Evolutionary conservation across 1,139 yeast species (phyloP), one percentile per base, ranked within the genome.

Genomic region (Zygosaccharomyces pseudobailii): DNA sequence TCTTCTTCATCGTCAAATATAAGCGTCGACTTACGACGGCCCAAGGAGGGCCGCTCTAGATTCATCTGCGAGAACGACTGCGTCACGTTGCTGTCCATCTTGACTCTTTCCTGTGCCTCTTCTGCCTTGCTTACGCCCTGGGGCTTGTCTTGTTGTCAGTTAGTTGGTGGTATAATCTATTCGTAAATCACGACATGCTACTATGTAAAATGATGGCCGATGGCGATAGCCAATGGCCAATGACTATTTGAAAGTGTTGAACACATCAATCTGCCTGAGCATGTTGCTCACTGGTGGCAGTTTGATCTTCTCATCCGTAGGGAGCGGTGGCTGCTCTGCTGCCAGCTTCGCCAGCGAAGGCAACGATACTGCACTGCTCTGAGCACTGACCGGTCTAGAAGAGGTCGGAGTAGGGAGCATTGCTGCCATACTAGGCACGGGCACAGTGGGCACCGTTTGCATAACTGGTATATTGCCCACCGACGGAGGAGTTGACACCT

Each of bases 51-150:
- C 9, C 43, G 48, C 37, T 62, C 66, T 5, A 65, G 62, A 37
- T 61, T 64, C 66, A 65, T 59, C 43, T 62, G 59, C 9, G 68
- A 65, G 40, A 65, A 53, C 13, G 62, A 56, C 36, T 63, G 63
- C 21, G 59, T 57, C 35, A 65, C 36, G 36, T 46, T 44, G n/a
- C 42, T 42, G 21, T 38, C 41, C 41, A 38, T 38, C 32, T 28
- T 38, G 6, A 13, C 41, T 23, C 24, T 38, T 17, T 19, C 9
- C 34, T 27, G 13, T 19, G 19, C 10, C 21, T 24, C 10, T n/a
- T 21, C 19, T 35, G 38, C 9, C 8, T 3, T 35, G 20, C 20
- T 6, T 24, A 24, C 27, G 27, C 27, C 6, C 27, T 24, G 6
- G 27, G 9, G 27, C 27, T 34, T 10, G 36, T 34, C 36, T 20